A percentile compares a stretch with the other conserved stretches of the same genome.
Conservation (phyloP, 2,329 filamentous ascomycete species). For the Fusarium circinatum region DNA sequence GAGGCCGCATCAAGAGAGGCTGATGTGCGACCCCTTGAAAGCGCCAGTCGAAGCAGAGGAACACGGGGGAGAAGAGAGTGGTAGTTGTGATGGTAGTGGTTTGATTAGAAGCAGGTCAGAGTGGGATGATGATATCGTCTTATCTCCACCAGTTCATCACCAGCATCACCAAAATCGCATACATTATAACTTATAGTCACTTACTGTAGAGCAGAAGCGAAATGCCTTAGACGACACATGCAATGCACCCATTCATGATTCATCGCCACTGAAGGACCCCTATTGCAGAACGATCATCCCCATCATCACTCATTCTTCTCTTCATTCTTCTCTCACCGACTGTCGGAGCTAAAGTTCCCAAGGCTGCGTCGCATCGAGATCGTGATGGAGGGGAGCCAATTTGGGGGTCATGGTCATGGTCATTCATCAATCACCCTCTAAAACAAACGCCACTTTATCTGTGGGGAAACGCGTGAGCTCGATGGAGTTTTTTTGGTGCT, state of each 20-base stretch:
- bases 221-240: not conserved
- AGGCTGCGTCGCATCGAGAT: constrained; percentile 30
- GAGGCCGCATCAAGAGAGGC: constrained; percentile 4
- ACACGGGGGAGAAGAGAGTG: constrained; percentile 14
- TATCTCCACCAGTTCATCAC: constrained; percentile 30
- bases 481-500: constrained; percentile 7
- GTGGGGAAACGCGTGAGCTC: constrained; percentile 45
- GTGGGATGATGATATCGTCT: constrained; percentile 31
- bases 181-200: not conserved
- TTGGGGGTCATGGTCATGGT: constrained; percentile 19
- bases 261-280: constrained; percentile 23
- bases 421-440: constrained; percentile 5
- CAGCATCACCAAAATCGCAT: not conserved
- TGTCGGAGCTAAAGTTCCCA: constrained; percentile 40
- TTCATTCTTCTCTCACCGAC: constrained; percentile 28
- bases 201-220: not conserved
- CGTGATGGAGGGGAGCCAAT: constrained; percentile 2
- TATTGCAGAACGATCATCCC: constrained; percentile 15
- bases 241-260: not conserved
- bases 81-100: not conserved
- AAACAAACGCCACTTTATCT: constrained; percentile 27
- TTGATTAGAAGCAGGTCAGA: not conserved
- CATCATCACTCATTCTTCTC: constrained; percentile 23
- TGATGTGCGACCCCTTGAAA: constrained; percentile 15
- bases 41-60: constrained; percentile 3